phyloP scores from a whole-genome alignment of 176 grass and related monocot genomes.

The Musa troglodytarum region DNA sequence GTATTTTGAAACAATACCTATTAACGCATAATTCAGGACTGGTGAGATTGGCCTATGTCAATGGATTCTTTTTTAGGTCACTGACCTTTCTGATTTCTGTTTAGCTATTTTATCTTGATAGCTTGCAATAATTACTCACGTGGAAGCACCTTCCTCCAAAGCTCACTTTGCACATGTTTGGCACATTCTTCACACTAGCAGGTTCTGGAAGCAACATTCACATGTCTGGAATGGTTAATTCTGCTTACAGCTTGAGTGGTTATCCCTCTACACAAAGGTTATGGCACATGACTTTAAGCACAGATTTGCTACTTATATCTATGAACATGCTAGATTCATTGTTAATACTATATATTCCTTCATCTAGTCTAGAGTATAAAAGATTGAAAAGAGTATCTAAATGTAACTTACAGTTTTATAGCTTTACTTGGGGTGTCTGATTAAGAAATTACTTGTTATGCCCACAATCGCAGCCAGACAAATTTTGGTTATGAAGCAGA shows the following conservation, averaged over 20 bases:
- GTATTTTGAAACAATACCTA: not conserved
- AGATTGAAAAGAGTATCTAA: not conserved
- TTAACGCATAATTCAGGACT: not conserved
- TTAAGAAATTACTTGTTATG: not conserved
- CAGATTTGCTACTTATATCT: slow-evolving; percentile 34
- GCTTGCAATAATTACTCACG: slow-evolving; percentile 31
- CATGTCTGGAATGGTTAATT: slow-evolving; percentile 84
- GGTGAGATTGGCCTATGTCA: not conserved
- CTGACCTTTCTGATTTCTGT: slow-evolving; percentile 3
- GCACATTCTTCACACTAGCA: slow-evolving; percentile 84
- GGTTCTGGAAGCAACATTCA: slow-evolving; percentile 96
- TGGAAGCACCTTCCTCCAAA: slow-evolving; percentile 39
- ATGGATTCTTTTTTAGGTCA: not conserved
- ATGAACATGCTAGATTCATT: not conserved
- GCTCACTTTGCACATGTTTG: slow-evolving; percentile 84
- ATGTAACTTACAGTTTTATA: not conserved
- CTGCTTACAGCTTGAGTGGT: slow-evolving; percentile 91
- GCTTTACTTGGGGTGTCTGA: not conserved
- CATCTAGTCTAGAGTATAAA: not conserved
- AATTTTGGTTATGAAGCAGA: slow-evolving; percentile 27
- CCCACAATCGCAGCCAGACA: slow-evolving; percentile 30
- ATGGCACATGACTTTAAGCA: slow-evolving; percentile 77
- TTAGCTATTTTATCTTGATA: slow-evolving; percentile 11
- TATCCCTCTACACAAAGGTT: slow-evolving; percentile 99
- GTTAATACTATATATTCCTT: not conserved